Conservation (phyloP, 140 eudicot species). For the Cichorium intybus region DNA sequence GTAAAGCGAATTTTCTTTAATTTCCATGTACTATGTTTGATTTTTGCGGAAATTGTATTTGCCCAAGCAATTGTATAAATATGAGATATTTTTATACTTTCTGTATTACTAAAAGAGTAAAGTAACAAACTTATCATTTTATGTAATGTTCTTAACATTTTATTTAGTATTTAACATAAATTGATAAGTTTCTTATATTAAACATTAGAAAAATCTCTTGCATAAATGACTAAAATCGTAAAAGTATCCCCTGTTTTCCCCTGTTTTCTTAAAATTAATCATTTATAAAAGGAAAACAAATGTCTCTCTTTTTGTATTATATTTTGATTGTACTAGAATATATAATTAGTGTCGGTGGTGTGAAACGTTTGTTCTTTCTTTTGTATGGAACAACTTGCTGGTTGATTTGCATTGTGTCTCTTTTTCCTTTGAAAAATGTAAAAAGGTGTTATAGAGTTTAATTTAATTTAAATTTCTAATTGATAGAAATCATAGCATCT, state of each 20-base stretch:
- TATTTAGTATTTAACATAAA: neutral
- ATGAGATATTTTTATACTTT: neutral
- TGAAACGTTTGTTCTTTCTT: slow-evolving; percentile 8
- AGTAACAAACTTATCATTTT: neutral
- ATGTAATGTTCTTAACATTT: neutral
- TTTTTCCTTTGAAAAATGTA: neutral
- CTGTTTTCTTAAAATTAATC: neutral
- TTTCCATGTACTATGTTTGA: slow-evolving; percentile 44
- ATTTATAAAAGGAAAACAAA: neutral
- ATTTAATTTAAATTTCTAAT: neutral
- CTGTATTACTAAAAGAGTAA: too few species aligned
- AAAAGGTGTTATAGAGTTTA: neutral
- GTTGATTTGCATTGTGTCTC: neutral
- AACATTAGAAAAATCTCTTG: too few species aligned
- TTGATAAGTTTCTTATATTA: neutral
- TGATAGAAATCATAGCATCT: neutral
- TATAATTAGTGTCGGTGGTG: slow-evolving; percentile 13
- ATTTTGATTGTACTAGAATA: slow-evolving; percentile 7
- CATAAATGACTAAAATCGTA: neutral
- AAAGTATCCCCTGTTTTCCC: neutral
- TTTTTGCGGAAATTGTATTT: slow-evolving; percentile 26
- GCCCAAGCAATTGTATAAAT: slow-evolving; percentile 1
- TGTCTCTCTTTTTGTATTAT: neutral
- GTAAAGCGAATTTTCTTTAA: slow-evolving; percentile 34
- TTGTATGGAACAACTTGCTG: neutral